Base-by-base conservation (phyloP, 2,329 filamentous ascomycete genomes). In the Furcasterigmium sp. region DNA sequence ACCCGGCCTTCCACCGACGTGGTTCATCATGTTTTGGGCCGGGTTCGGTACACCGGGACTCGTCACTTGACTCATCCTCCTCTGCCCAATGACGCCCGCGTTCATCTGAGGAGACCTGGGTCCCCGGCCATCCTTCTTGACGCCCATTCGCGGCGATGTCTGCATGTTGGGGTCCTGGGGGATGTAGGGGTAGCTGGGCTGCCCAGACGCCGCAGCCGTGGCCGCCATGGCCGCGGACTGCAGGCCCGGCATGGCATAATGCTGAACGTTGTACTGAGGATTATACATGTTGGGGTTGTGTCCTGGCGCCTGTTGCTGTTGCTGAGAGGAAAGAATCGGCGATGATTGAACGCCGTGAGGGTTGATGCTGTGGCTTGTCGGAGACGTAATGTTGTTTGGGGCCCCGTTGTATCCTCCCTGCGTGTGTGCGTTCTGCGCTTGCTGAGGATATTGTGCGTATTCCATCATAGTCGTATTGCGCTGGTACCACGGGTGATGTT, bases 191-290 rank as follows among this genome's bases (percentile, higher is more conserved):
- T 85, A 86, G 49, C 72, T 80, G 47, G 88, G 85, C 29, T 41
- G 39, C 32, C 91, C 91, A 6, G 90, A 91, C 10, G 91, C 91
- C 2, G 91, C 91, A 15, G 91, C 91, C 1, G 91, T 95, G 18
- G 86, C 80, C 36, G 86, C 91, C 87, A 95, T 93, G 46, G 91
- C 91, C 39, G 91, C 91, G 13, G 90, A 90, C 64, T 95, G 88
- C 37, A 90, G 88, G 17, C 85, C 80, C 26, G 85, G 84, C 66
- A 91, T 88, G 45, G 78, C 84, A 69, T 95, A 95, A 69, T 87
- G 84, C 48, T 85, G 74, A 45, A 91, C 85, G 46, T 80, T 84
- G 60, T 90, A 91, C 51, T 81, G 75, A 61, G 85, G 79, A 57
- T 87, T 80, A 65, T 95, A 96, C 69, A 83, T 88, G 76, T 84